Evolutionary conservation across 192 early-diverging fungal species (phyloP).

Genomic region (Lobosporangium transversale): DNA sequence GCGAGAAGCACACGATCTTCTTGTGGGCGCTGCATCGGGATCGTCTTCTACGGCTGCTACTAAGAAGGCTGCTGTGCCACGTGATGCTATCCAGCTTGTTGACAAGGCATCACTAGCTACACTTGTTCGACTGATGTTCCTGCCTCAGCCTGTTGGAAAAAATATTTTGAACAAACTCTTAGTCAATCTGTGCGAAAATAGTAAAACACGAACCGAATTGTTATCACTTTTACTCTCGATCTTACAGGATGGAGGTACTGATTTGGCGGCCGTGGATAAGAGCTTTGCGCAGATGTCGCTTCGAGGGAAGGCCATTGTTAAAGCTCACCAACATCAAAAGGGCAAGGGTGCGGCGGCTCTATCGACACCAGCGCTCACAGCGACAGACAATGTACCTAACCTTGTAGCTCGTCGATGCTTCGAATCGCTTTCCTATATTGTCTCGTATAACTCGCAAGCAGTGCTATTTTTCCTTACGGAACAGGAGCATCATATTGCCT

Average conservation of each 20-base stretch:
- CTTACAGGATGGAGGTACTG: conserved; percentile 82
- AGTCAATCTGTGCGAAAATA: conserved; percentile 90
- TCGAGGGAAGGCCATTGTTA: conserved; percentile 63
- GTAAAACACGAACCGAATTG: conserved; percentile 82
- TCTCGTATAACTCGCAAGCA: conserved; percentile 79
- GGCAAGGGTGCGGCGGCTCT: conserved; percentile 22
- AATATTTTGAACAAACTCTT: conserved; percentile 74
- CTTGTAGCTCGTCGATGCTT: conserved; percentile 91
- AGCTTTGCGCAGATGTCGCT: conserved; percentile 81
- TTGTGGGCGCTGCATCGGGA: conserved; percentile 13
- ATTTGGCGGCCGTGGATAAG: conserved; percentile 79
- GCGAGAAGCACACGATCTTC: conserved; percentile 49
- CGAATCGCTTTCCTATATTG: conserved; percentile 84
- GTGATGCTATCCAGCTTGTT: conserved; percentile 83
- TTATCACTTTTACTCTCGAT: conserved; percentile 88
- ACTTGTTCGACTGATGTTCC: conserved; percentile 86
- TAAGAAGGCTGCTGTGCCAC: conserved; percentile 56
- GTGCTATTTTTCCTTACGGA: conserved; percentile 83
- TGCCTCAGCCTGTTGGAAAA: conserved; percentile 81
- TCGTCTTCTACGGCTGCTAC: conserved; percentile 16
- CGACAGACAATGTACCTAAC: conserved; percentile 80
- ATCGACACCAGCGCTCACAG: conserved; percentile 31
- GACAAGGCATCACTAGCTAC: conserved; percentile 84
- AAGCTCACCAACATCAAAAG: conserved; percentile 43
- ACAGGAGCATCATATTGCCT: conserved; percentile 67